These are phyloP conservation scores for Lentinula aciculospora DNA, from an alignment of 768 basidiomycete genomes.

Conservation along the genomic window DNA sequence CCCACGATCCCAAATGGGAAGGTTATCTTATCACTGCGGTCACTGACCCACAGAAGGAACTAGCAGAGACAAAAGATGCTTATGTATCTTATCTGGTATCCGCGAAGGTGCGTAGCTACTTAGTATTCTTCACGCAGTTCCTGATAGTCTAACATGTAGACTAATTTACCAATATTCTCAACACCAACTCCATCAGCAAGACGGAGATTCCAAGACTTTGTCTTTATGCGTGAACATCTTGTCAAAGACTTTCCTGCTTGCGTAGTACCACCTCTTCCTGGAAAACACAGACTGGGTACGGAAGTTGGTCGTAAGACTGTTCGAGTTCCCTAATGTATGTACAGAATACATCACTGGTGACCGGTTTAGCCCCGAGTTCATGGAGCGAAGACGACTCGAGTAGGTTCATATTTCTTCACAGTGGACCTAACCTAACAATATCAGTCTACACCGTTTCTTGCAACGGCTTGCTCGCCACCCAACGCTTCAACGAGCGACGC, in stretches of 20 bases:
- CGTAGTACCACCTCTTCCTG: constrained; percentile 94
- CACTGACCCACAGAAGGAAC: constrained; percentile 91
- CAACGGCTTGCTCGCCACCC: constrained; percentile 91
- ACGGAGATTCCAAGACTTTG: constrained; percentile 95
- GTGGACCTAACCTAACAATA: not conserved
- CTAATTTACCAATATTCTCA: constrained; percentile 85
- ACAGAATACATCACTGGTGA: constrained; percentile 97
- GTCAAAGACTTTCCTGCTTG: constrained; percentile 93
- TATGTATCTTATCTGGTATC: constrained; percentile 93
- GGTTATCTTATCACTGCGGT: constrained; percentile 79
- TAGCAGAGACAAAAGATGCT: constrained; percentile 95
- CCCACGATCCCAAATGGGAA: constrained; percentile 88
- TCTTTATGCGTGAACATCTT: constrained; percentile 85
- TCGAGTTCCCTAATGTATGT: not conserved
- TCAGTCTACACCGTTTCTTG: constrained; percentile 87
- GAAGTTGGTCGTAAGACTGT: not conserved
- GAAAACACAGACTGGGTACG: constrained; percentile 93
- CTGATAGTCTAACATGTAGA: constrained; percentile 41
- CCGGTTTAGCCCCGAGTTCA: constrained; percentile 94
- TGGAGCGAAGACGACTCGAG: constrained; percentile 89
- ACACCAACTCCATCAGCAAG: constrained; percentile 68
- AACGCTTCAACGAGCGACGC: constrained; percentile 83
- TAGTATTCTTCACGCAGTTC: not conserved
- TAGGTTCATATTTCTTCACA: constrained; percentile 30
- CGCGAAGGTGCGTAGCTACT: constrained; percentile 55